Conservation (phyloP, 805 yeast genomes). For the Candida sithepensis region DNA sequence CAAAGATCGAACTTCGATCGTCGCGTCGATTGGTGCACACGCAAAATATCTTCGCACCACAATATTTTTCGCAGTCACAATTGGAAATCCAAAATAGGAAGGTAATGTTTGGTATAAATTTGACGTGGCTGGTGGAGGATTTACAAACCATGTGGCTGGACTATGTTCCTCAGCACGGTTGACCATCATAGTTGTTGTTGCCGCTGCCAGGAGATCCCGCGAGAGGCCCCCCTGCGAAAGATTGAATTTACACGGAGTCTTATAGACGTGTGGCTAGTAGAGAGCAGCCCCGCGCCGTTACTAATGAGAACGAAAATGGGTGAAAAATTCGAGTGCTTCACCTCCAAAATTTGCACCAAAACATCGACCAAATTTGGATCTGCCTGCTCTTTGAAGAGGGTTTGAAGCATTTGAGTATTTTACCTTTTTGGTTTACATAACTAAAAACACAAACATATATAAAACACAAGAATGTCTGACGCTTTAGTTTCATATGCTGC, state of each 20-base stretch:
- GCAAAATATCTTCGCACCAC: neutral
- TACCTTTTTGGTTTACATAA: neutral
- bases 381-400: too few relatives aligned
- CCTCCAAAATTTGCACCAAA: neutral
- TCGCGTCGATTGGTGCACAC: too few relatives aligned
- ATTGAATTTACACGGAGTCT: too few relatives aligned
- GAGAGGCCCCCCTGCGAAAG: too few relatives aligned
- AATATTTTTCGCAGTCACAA: conserved; percentile 15
- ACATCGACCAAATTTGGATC: neutral
- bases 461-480: conserved; percentile 67
- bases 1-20: too few relatives aligned
- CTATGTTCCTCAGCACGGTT: too few relatives aligned
- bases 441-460: conserved; percentile 1
- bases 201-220: too few relatives aligned
- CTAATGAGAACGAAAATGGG: neutral
- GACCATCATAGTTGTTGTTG: too few relatives aligned
- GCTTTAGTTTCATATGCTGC: conserved; percentile 97
- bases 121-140: neutral
- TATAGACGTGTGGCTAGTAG: neutral
- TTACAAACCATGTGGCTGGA: neutral
- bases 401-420: too few relatives aligned
- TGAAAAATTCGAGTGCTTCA: neutral
- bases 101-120: neutral
- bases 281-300: neutral
- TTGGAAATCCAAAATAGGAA: conserved; percentile 1